A percentile compares a stretch with the other conserved stretches of the same genome.
phyloP scores from a whole-genome alignment of 306 rosid genomes.

The Prunus mira region DNA sequence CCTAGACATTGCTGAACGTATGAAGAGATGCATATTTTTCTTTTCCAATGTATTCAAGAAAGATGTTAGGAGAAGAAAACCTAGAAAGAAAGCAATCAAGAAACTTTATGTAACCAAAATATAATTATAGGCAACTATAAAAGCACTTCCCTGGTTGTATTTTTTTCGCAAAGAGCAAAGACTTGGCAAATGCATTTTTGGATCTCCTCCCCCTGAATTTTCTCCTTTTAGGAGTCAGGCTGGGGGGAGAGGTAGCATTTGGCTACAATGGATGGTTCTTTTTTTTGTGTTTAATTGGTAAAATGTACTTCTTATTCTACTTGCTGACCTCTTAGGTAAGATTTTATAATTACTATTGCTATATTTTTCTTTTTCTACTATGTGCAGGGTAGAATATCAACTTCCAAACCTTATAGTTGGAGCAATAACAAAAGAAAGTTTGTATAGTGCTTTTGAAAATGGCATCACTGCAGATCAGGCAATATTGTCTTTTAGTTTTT shows the following conservation, averaged over 20 bases:
- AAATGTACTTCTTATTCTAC: background rate
- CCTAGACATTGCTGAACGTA: background rate
- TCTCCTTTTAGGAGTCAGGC: background rate
- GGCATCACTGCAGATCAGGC: slow-evolving; percentile 86
- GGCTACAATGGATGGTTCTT: background rate
- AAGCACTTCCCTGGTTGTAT: background rate
- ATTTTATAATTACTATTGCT: background rate
- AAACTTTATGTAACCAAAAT: background rate
- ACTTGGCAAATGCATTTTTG: background rate
- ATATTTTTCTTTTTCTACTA: background rate
- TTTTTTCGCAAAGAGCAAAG: background rate
- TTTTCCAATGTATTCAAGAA: background rate
- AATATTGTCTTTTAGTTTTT: slow-evolving; percentile 14
- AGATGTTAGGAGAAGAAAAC: background rate
- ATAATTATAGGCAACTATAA: background rate
- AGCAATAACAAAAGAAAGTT: slow-evolving; percentile 94
- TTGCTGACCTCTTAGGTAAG: background rate
- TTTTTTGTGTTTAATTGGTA: background rate
- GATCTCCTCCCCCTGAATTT: background rate
- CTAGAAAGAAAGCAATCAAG: background rate
- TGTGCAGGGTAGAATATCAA: slow-evolving; percentile 85
- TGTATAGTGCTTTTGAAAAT: slow-evolving; percentile 88
- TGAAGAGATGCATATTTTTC: slow-evolving; percentile 1
- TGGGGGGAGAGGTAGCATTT: background rate
- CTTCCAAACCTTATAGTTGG: slow-evolving; percentile 98